Conservation (phyloP, 345 rosid species). For the Murraya paniculata region DNA sequence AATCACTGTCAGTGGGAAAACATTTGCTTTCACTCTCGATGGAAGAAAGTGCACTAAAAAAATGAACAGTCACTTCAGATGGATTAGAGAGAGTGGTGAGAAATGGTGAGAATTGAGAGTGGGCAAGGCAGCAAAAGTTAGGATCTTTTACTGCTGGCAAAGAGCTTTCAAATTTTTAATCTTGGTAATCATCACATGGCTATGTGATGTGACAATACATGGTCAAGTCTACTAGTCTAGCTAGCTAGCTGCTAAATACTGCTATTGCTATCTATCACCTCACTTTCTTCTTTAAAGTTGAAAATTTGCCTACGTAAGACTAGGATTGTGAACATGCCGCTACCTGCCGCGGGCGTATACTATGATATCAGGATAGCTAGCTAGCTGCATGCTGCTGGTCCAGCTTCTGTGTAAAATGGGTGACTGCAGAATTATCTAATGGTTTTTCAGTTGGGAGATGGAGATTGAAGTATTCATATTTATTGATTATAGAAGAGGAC, state of each 20-base stretch:
- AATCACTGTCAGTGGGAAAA: background rate
- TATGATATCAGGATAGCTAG: too few species aligned
- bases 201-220: conserved; percentile 54
- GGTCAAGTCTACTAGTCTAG: background rate
- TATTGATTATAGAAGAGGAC: background rate
- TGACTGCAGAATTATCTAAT: background rate
- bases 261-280: background rate
- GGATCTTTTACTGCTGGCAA: background rate
- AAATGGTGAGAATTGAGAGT: background rate
- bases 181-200: conserved; percentile 34
- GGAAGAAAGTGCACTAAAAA: background rate
- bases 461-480: background rate
- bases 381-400: background rate
- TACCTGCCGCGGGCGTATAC: background rate
- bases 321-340: background rate
- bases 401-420: background rate
- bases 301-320: conserved; percentile 4
- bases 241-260: background rate
- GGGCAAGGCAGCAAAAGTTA: background rate
- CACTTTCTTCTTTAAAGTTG: conserved; percentile 16
- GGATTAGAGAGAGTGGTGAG: background rate
- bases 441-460: background rate
- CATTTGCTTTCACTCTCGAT: background rate
- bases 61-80: conserved; percentile 7
- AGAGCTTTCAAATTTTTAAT: conserved; percentile 24